Evolutionary conservation across 2,329 filamentous ascomycete species (phyloP), one percentile per base, ranked within the genome.

Genomic region (Phaeosphaeriaceae sp.): DNA sequence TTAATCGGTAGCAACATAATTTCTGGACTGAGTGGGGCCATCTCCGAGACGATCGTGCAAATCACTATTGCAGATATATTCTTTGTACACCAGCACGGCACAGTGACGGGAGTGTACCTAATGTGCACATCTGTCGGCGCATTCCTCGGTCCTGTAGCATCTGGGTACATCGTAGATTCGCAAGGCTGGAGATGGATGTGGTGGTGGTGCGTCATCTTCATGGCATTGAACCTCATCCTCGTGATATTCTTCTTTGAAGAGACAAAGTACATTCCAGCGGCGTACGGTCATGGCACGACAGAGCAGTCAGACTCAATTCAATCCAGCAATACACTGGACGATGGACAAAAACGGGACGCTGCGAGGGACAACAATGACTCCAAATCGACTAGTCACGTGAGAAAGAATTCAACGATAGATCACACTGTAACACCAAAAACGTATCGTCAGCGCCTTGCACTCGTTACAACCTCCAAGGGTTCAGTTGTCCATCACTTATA

Each of bases 101-200:
- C 70, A 2, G 77, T 78, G 74, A 83, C 82, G 49, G 68, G 66
- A 0, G 69, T 79, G 9, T 83, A 79, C 21, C 36, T 68, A 50
- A 64, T 77, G 47, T 76, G 70, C 50, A 70, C 74, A 32, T 70
- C 38, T 64, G 68, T 13, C 34, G 73, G 63, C 40, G 61, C 67
- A 1, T 75, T 68, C 6, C 61, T 81, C 1, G 72, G 68, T 0
- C 70, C 75, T 0, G 58, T 79, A 6, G 69, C 72, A 17, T 63
- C 76, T 6, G 76, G 77, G 15, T 78, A 73, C 53, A 64, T 77
- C n/a, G 72, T 73, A 0, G 58, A 64, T 0, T 60, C 63, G 1
- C 72, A 77, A 55, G 79, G 77, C 0, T 83, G 80, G 80, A 67
- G 79, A 11, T 81, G 73, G 72, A 79, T 78, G 74, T 81, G 73